Conservation (phyloP, 345 rosid species). For the Lepidium africanum region DNA sequence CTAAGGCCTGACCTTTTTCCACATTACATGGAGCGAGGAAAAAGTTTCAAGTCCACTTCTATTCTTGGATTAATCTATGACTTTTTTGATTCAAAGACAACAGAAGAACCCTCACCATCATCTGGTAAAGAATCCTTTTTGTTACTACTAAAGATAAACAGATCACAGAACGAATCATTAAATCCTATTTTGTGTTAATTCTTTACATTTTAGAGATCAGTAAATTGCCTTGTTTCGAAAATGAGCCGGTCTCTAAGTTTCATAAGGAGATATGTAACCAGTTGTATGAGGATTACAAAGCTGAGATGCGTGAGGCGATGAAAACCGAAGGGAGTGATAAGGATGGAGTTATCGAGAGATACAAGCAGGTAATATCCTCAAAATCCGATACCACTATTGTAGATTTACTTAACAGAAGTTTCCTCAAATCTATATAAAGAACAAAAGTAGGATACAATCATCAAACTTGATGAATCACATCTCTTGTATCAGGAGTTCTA, state of each 20-base stretch:
- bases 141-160: neutral
- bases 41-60: conserved; percentile 43
- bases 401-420: neutral
- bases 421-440: neutral
- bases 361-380: conserved; percentile 45
- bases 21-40: conserved; percentile 44
- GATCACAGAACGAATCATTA: neutral
- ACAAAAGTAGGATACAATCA: neutral
- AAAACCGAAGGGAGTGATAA: neutral
- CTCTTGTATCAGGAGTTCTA: conserved; percentile 37
- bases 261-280: conserved; percentile 28
- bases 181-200: neutral
- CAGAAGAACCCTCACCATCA: conserved; percentile 12
- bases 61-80: conserved; percentile 62
- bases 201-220: conserved; percentile 33
- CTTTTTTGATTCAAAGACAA: conserved; percentile 24
- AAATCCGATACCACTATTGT: neutral
- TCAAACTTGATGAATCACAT: neutral
- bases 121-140: conserved; percentile 33
- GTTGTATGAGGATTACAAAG: conserved; percentile 36
- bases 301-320: conserved; percentile 42
- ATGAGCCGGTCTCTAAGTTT: neutral
- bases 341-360: conserved; percentile 29
- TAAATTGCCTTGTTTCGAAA: conserved; percentile 46
- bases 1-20: conserved; percentile 48